phyloP scores from a whole-genome alignment of 306 rosid species.

The Prunus armeniaca region DNA sequence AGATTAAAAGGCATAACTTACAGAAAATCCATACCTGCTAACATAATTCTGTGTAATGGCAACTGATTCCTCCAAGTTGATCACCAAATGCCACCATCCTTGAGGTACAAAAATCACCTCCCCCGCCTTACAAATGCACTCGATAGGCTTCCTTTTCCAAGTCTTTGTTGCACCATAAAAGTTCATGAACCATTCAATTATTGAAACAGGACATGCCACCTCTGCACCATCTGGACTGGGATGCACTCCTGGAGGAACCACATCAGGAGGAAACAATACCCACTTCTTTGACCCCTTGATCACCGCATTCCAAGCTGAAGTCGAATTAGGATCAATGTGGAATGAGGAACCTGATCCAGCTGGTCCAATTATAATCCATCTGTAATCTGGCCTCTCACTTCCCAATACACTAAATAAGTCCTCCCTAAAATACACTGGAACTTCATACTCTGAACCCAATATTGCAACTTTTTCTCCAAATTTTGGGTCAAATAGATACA shows the following conservation, averaged over 20 bases:
- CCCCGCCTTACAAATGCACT: conserved; percentile 88
- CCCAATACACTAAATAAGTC: conserved; percentile 83
- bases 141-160: conserved; percentile 81
- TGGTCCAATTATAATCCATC: conserved; percentile 90
- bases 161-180: conserved; percentile 68
- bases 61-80: conserved; percentile 87
- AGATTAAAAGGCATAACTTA: not conserved
- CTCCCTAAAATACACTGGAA: conserved; percentile 70
- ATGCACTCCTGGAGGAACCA: conserved; percentile 85
- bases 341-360: conserved; percentile 92
- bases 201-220: conserved; percentile 92
- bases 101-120: conserved; percentile 86
- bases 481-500: conserved; percentile 83
- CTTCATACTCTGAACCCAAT: conserved; percentile 69
- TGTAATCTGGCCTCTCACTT: conserved; percentile 71
- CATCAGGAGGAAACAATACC: conserved; percentile 89
- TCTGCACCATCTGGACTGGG: conserved; percentile 96
- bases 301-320: conserved; percentile 97
- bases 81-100: conserved; percentile 99
- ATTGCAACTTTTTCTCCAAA: conserved; percentile 77
- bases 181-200: conserved; percentile 98
- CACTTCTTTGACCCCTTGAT: conserved; percentile 94
- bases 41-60: conserved; percentile 95
- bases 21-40: conserved; percentile 56
- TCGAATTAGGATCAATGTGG: conserved; percentile 93